These are phyloP conservation scores for Pascua guehoae DNA, from an alignment of 1,284 basidiomycete genomes.

Conservation along the genomic window DNA sequence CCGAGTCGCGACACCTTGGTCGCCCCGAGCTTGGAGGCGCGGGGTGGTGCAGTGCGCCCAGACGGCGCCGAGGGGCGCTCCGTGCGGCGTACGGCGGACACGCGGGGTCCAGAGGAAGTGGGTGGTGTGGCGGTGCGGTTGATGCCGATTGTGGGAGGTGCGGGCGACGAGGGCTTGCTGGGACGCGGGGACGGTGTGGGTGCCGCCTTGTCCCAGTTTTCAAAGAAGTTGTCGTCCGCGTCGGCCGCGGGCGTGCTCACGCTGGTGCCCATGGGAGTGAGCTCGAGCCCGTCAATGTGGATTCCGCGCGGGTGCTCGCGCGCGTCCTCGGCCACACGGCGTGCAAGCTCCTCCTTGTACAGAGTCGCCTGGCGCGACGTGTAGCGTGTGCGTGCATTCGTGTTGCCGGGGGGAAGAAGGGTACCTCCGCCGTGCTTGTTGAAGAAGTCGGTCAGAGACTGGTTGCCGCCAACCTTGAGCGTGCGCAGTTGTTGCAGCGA, in stretches of 20 bases:
- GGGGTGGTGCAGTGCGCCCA: conserved; percentile 39
- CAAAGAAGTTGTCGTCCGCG: conserved; percentile 86
- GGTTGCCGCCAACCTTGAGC: conserved; percentile 96
- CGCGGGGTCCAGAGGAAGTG: conserved; percentile 18
- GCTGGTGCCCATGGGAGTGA: conserved; percentile 52
- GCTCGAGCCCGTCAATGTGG: conserved; percentile 67
- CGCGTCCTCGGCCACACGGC: conserved; percentile 76
- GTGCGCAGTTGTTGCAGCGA: conserved; percentile 83
- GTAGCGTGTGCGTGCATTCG: conserved; percentile 86
- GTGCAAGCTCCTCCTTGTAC: conserved; percentile 89
- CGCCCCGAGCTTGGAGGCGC: conserved; percentile 55
- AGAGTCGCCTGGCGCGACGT: conserved; percentile 73
- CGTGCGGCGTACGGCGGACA: conserved; percentile 43
- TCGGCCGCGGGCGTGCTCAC: conserved; percentile 47
- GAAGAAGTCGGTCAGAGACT: conserved; percentile 85
- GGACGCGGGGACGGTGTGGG: conserved; percentile 33
- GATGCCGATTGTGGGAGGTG: conserved; percentile 43
- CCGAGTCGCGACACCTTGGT: conserved; percentile 68
- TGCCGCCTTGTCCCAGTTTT: conserved; percentile 80
- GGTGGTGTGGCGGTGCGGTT: conserved; percentile 18
- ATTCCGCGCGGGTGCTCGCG: conserved; percentile 70
- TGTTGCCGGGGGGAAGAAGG: conserved; percentile 60
- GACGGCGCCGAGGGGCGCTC: conserved; percentile 56
- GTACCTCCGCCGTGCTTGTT: conserved; percentile 74
- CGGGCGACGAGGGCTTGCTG: conserved; percentile 24